A percentile compares a stretch with the other conserved stretches of the same genome.
Conservation (phyloP, 768 basidiomycete species). For the Mycena belliarum region DNA sequence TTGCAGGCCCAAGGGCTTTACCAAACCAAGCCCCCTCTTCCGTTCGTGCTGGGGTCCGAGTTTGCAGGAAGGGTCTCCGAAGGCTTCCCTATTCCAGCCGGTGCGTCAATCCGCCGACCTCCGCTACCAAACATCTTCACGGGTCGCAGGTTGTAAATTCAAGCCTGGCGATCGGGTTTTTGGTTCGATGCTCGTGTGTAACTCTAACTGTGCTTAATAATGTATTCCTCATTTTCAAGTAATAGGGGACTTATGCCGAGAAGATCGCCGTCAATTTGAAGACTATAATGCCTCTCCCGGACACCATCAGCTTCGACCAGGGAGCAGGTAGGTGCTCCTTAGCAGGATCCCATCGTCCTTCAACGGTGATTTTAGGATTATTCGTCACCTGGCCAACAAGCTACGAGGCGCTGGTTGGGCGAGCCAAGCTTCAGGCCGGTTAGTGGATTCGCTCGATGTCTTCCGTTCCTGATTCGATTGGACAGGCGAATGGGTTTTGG, state of each 20-base stretch:
- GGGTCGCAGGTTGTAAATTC: conserved; percentile 55
- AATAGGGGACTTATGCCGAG: conserved; percentile 80
- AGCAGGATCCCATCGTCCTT: neutral
- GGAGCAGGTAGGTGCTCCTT: conserved; percentile 61
- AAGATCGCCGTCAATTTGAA: conserved; percentile 58
- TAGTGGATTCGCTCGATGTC: conserved; percentile 15
- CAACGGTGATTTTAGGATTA: conserved; percentile 52
- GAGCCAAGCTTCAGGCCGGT: conserved; percentile 81
- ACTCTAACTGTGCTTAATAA: neutral
- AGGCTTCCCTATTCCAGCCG: conserved; percentile 71
- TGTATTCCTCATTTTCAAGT: neutral
- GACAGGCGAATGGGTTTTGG: conserved; percentile 85
- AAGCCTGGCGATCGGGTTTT: conserved; percentile 88
- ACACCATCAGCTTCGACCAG: conserved; percentile 77
- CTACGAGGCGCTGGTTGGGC: conserved; percentile 87
- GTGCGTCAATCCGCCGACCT: neutral
- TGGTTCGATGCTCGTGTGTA: conserved; percentile 48
- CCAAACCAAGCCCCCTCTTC: conserved; percentile 68
- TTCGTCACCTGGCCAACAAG: conserved; percentile 92
- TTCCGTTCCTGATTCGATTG: neutral
- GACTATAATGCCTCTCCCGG: conserved; percentile 65
- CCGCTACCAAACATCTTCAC: neutral
- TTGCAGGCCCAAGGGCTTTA: conserved; percentile 62
- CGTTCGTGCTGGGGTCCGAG: conserved; percentile 84
- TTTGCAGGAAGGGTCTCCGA: conserved; percentile 77